These are phyloP conservation scores for Xylariaceae sp. DNA, from an alignment of 2,329 filamentous ascomycete genomes.

Conservation along the genomic window DNA sequence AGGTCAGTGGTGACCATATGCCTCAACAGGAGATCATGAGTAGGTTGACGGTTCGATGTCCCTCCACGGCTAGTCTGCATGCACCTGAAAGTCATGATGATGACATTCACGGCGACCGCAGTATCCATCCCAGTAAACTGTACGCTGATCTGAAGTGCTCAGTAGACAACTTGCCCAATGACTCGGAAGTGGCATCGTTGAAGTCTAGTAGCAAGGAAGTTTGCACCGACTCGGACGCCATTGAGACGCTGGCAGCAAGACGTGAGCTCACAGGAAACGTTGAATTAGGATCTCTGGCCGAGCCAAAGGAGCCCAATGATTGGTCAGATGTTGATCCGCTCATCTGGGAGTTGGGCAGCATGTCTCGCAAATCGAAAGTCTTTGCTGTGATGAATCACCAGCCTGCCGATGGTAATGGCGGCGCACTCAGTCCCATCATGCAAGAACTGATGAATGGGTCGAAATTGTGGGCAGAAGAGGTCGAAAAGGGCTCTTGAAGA, in stretches of 20 bases:
- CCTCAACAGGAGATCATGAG: slow-evolving; percentile 10
- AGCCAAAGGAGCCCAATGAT: slow-evolving; percentile 1
- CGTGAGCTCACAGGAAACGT: not conserved
- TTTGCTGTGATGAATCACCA: not conserved
- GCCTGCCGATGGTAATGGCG: not conserved
- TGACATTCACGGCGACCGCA: not conserved
- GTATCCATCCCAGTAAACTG: not conserved
- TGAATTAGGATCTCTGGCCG: not conserved
- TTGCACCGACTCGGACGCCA: not conserved
- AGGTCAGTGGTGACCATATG: not conserved
- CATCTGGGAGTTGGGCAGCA: slow-evolving; percentile 10
- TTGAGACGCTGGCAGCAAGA: not conserved
- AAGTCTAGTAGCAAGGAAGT: not conserved
- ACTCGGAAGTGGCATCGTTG: not conserved
- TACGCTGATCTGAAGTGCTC: not conserved
- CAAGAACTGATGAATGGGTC: slow-evolving; percentile 18
- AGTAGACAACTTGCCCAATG: not conserved
- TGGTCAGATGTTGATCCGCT: slow-evolving; percentile 13
- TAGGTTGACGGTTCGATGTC: slow-evolving; percentile 1
- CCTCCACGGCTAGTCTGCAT: not conserved
- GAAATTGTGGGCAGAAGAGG: slow-evolving; percentile 7
- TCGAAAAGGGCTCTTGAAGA: not conserved
- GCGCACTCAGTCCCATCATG: slow-evolving; percentile 18
- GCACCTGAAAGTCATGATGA: not conserved
- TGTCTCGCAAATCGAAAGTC: slow-evolving; percentile 11